phyloP scores from a whole-genome alignment of 768 basidiomycete species.

The Steccherinum ochraceum region DNA sequence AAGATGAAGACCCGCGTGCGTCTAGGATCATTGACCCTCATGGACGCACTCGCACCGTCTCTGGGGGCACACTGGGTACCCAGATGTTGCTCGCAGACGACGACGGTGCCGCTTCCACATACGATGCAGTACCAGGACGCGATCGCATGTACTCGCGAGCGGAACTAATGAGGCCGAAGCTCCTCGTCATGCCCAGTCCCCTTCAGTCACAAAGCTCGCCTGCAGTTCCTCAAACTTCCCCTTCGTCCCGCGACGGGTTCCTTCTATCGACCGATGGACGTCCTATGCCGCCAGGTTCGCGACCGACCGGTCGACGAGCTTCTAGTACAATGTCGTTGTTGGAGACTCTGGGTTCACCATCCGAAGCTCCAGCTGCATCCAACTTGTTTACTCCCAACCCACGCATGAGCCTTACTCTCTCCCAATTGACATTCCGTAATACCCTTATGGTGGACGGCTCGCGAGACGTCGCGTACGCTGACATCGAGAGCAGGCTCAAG shows the following conservation, averaged over 20 bases:
- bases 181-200: slow-evolving; percentile 93
- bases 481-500: slow-evolving; percentile 56
- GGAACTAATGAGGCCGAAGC: slow-evolving; percentile 80
- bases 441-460: slow-evolving; percentile 67
- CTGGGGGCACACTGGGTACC: slow-evolving; percentile 56
- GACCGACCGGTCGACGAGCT: slow-evolving; percentile 40
- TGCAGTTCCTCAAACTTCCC: slow-evolving; percentile 14
- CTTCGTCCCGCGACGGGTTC: slow-evolving; percentile 49
- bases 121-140: slow-evolving; percentile 32
- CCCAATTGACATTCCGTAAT: slow-evolving; percentile 84
- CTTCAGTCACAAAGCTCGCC: slow-evolving; percentile 46
- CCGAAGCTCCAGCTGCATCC: slow-evolving; percentile 26
- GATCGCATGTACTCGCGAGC: slow-evolving; percentile 66
- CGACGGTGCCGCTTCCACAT: slow-evolving; percentile 20
- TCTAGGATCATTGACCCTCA: slow-evolving; percentile 38
- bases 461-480: slow-evolving; percentile 53
- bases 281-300: slow-evolving; percentile 72
- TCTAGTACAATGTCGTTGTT: slow-evolving; percentile 32
- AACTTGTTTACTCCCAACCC: slow-evolving; percentile 78
- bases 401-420: slow-evolving; percentile 62
- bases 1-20: slow-evolving; percentile 15
- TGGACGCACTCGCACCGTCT: slow-evolving; percentile 34
- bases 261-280: slow-evolving; percentile 61
- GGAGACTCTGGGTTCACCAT: slow-evolving; percentile 23
- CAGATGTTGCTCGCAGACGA: slow-evolving; percentile 56